These are phyloP conservation scores for Dactylellina drechsleri DNA, from an alignment of 2,329 filamentous ascomycete genomes.

Conservation along the genomic window DNA sequence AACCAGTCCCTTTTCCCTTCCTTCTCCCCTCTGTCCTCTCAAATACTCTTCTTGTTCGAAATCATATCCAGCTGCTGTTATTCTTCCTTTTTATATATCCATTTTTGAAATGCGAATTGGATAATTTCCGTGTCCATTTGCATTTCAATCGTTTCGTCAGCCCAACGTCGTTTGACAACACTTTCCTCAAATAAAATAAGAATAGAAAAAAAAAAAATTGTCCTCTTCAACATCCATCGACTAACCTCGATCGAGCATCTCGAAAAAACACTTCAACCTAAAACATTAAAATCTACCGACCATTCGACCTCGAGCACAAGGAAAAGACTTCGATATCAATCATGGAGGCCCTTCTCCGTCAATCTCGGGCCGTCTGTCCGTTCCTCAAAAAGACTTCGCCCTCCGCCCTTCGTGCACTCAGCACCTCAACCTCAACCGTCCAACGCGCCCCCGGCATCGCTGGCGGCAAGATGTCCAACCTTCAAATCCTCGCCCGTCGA, in stretches of 20 bases:
- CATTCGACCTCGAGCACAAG: background rate
- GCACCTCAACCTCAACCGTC: conserved; percentile 72
- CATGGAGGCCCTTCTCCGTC: conserved; percentile 95
- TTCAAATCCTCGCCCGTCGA: conserved; percentile 91
- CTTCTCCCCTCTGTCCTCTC: background rate
- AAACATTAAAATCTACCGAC: conserved; percentile 13
- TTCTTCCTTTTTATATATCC: too few species aligned
- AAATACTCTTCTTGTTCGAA: background rate
- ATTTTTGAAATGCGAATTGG: too few species aligned
- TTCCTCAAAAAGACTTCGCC: conserved; percentile 96
- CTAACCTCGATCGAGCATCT: conserved; percentile 30
- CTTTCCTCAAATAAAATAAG: conserved; percentile 9
- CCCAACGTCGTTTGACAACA: conserved; percentile 27
- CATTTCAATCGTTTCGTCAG: conserved; percentile 18
- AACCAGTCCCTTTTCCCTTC: conserved; percentile 1
- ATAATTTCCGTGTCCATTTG: background rate
- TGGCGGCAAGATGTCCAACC: conserved; percentile 94
- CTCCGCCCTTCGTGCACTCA: conserved; percentile 88
- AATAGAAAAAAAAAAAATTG: background rate
- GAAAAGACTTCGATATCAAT: background rate
- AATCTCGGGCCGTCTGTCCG: conserved; percentile 96
- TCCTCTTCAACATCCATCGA: background rate
- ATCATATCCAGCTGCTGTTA: background rate
- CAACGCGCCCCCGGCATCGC: conserved; percentile 71
- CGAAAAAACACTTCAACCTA: background rate